phyloP scores from a whole-genome alignment of 2,329 filamentous ascomycete genomes.

The Microsporum canis region DNA sequence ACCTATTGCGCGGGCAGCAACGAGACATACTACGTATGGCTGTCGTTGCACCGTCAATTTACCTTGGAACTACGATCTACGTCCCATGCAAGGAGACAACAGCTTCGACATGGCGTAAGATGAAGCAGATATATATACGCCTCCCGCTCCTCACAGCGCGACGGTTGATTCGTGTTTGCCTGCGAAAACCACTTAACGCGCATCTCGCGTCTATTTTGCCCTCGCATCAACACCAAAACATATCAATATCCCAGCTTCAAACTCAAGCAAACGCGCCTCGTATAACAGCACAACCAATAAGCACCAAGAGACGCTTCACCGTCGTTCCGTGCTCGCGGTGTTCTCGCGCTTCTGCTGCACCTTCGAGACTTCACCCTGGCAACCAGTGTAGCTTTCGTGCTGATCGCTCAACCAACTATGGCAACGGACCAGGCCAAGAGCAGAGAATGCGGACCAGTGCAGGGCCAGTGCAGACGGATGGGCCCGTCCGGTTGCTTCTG shows the following conservation, averaged over 20 bases:
- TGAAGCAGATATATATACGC: not conserved
- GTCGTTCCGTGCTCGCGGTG: slow-evolving; percentile 1
- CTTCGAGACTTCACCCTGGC: not conserved
- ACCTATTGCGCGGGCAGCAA: no score
- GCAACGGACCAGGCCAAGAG: not conserved
- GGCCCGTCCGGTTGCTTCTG: not conserved
- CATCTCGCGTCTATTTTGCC: not conserved
- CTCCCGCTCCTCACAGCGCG: not conserved
- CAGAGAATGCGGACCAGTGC: not conserved
- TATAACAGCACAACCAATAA: not conserved
- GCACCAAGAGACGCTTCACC: not conserved
- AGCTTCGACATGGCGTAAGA: not conserved
- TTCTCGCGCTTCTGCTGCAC: slow-evolving; percentile 1
- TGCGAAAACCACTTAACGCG: not conserved
- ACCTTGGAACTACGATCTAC: no score
- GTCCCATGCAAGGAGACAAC: no score
- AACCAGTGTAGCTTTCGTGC: not conserved
- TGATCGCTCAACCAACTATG: not conserved
- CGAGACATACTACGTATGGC: no score
- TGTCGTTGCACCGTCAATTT: no score
- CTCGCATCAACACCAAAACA: not conserved
- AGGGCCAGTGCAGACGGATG: not conserved
- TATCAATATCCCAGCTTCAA: not conserved
- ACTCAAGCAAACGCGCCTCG: not conserved
- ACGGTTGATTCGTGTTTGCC: not conserved